Evolutionary conservation across 192 early-diverging fungal species (phyloP).

Genomic region (Lunasporangiospora selenospora): DNA sequence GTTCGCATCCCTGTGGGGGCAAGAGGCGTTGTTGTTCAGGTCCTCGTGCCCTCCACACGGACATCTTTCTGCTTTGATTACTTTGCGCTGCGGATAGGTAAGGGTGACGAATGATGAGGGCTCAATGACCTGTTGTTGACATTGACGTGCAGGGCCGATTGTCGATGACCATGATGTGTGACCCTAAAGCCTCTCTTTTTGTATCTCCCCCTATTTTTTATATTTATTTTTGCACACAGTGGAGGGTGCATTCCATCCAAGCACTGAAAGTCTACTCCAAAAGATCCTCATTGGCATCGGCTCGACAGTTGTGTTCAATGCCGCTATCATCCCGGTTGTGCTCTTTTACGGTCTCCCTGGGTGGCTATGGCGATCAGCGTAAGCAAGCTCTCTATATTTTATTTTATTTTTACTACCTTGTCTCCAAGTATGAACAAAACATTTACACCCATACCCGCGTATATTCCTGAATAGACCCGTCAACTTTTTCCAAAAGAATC

Average conservation of each 20-base stretch:
- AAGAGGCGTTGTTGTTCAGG: constrained; percentile 22
- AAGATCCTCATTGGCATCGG: constrained; percentile 34
- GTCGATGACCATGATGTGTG: no score
- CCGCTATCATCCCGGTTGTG: constrained; percentile 19
- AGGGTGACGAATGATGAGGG: no score
- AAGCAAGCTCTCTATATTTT: not conserved
- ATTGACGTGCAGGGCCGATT: no score
- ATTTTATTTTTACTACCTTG: not conserved
- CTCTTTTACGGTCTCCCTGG: constrained; percentile 39
- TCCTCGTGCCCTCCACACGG: constrained; percentile 21
- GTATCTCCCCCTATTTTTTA: not conserved
- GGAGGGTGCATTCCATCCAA: constrained; percentile 27
- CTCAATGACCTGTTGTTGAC: no score
- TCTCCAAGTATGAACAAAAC: not conserved
- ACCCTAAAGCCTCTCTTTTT: no score
- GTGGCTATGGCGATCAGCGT: constrained; percentile 47
- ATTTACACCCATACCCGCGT: not conserved
- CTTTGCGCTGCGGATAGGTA: constrained; percentile 24
- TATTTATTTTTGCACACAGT: constrained; percentile 9
- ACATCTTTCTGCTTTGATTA: constrained; percentile 46
- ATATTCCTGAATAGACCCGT: constrained; percentile 17
- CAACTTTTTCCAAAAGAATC: constrained; percentile 49
- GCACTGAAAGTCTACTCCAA: constrained; percentile 14
- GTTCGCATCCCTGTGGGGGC: constrained; percentile 19
- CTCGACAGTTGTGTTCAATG: constrained; percentile 21